A percentile compares a stretch with the other conserved stretches of the same genome.
phyloP scores from a whole-genome alignment of 2,329 filamentous ascomycete genomes.

The Dactylella cylindrospora region DNA sequence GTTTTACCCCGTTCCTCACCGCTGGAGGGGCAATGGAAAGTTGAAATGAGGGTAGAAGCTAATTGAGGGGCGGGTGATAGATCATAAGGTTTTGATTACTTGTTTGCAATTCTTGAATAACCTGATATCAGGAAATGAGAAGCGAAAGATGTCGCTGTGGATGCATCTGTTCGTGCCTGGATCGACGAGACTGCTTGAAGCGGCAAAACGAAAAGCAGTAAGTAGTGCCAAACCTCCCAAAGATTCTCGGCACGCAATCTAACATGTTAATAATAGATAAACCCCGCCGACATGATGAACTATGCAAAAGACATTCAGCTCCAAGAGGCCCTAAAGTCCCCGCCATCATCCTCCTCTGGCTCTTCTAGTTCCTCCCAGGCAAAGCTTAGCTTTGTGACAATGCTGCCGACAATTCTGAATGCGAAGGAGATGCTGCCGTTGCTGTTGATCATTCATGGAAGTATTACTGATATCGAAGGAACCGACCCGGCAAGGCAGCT shows the following conservation, averaged over 20 bases:
- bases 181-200: conserved; percentile 39
- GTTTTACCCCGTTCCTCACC: neutral
- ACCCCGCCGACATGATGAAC: conserved; percentile 3
- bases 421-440: conserved; percentile 49
- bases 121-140: conserved; percentile 49
- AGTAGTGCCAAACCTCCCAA: conserved; percentile 23
- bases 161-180: conserved; percentile 48
- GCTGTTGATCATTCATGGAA: conserved; percentile 48
- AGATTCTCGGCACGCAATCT: neutral
- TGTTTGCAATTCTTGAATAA: conserved; percentile 49
- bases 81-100: conserved; percentile 49
- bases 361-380: conserved; percentile 1
- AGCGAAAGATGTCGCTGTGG: conserved; percentile 49
- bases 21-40: neutral
- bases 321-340: conserved; percentile 13
- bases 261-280: neutral
- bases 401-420: conserved; percentile 48
- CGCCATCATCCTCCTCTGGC: conserved; percentile 3
- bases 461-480: conserved; percentile 48
- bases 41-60: neutral
- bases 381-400: conserved; percentile 48
- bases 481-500: conserved; percentile 48
- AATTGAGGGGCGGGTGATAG: conserved; percentile 14
- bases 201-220: conserved; percentile 41
- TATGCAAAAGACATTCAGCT: conserved; percentile 27